phyloP scores from a whole-genome alignment of 2,329 filamentous ascomycete species.

The Pestalotiopsis sp. region DNA sequence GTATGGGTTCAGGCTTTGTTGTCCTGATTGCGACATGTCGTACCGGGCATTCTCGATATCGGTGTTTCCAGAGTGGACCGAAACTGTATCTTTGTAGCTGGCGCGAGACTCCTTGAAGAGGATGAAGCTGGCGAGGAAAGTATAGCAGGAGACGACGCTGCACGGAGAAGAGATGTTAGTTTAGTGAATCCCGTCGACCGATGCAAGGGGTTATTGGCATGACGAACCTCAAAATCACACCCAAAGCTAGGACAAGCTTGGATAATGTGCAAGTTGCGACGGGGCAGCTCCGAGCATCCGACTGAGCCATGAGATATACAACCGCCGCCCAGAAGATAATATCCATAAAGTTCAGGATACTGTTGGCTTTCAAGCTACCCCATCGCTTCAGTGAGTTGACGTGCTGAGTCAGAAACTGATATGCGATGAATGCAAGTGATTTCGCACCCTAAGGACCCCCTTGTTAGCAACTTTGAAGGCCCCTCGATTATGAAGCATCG shows the following conservation, averaged over 20 bases:
- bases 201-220: too few relatives aligned
- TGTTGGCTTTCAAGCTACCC: background rate
- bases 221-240: background rate
- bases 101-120: too few relatives aligned
- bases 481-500: too few relatives aligned
- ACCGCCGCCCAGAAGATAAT: conserved; percentile 1
- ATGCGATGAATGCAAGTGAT: background rate
- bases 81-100: too few relatives aligned
- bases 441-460: background rate
- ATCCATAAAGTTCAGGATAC: background rate
- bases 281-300: background rate
- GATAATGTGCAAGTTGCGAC: background rate
- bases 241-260: background rate
- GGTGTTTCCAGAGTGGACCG: too few relatives aligned
- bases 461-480: background rate
- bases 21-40: too few relatives aligned
- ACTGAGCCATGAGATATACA: background rate
- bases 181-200: too few relatives aligned
- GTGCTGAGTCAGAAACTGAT: background rate
- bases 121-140: too few relatives aligned
- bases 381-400: background rate
- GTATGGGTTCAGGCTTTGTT: too few relatives aligned
- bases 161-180: too few relatives aligned
- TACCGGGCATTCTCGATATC: too few relatives aligned
- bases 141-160: too few relatives aligned